Evolutionary conservation across 225 moss, liverwort and hornwort species (phyloP).

Genomic region (Climacium dendroides): DNA sequence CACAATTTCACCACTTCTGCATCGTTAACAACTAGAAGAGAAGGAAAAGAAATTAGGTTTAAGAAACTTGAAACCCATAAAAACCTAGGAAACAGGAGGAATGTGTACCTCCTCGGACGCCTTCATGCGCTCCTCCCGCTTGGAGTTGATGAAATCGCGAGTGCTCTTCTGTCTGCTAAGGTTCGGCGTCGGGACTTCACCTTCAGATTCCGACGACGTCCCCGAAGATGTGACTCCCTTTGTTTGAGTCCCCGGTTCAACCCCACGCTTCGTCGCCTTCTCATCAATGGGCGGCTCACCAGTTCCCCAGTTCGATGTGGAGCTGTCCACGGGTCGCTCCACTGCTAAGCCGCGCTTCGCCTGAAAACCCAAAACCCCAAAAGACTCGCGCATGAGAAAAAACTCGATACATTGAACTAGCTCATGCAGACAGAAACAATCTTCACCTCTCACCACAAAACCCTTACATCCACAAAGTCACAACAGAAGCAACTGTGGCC

Average conservation of each 20-base stretch:
- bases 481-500: background rate
- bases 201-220: background rate
- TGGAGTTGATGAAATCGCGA: conserved; percentile 27
- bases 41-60: background rate
- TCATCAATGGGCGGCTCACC: conserved; percentile 43
- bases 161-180: conserved; percentile 30
- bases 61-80: background rate
- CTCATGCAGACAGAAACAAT: background rate
- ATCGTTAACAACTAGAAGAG: background rate
- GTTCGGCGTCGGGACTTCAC: conserved; percentile 23
- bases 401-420: background rate
- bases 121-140: conserved; percentile 34
- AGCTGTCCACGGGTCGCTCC: conserved; percentile 26
- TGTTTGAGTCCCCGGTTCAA: background rate
- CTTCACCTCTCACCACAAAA: background rate
- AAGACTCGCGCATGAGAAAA: background rate
- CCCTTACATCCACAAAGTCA: background rate
- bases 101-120: conserved; percentile 4
- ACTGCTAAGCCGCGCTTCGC: conserved; percentile 22
- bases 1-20: background rate
- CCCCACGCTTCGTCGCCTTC: conserved; percentile 31
- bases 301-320: conserved; percentile 40
- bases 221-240: background rate
- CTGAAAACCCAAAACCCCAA: background rate
- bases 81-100: background rate